Percentiles rank a stretch among this genome's conserved stretches.
Conservation (phyloP, 2,329 filamentous ascomycete species). For the Byssochlamys sp. region DNA sequence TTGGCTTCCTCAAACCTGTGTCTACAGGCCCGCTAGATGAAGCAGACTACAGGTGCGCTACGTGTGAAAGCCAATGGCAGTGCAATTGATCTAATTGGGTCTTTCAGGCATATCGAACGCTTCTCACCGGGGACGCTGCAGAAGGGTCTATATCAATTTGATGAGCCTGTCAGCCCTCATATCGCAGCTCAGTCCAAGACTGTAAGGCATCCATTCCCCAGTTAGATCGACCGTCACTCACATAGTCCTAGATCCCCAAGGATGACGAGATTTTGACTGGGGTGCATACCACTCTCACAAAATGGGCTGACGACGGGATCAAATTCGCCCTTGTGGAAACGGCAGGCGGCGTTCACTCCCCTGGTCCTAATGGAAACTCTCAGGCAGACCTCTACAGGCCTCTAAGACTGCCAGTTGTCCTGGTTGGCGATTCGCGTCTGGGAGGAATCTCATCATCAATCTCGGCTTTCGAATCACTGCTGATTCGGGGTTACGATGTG, state of each 20-base stretch:
- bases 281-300: constrained; percentile 37
- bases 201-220: constrained; percentile 4
- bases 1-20: constrained; percentile 68
- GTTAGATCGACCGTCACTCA: neutral
- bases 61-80: neutral
- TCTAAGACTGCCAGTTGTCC: constrained; percentile 60
- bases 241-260: constrained; percentile 34
- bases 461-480: constrained; percentile 67
- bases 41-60: constrained; percentile 56
- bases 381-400: constrained; percentile 71
- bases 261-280: constrained; percentile 42
- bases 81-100: neutral
- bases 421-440: constrained; percentile 65
- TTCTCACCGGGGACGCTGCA: constrained; percentile 51
- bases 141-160: constrained; percentile 60
- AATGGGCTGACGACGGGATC: constrained; percentile 24
- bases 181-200: constrained; percentile 51
- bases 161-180: constrained; percentile 68
- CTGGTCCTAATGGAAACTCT: constrained; percentile 62
- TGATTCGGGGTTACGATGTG: constrained; percentile 69
- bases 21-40: constrained; percentile 64
- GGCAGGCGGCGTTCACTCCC: constrained; percentile 72
- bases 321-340: constrained; percentile 68
- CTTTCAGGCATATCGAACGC: constrained; percentile 50
- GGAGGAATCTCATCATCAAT: constrained; percentile 75